Conservation (phyloP, 75 land plant species). For the Chamaecyparis obtusa region DNA sequence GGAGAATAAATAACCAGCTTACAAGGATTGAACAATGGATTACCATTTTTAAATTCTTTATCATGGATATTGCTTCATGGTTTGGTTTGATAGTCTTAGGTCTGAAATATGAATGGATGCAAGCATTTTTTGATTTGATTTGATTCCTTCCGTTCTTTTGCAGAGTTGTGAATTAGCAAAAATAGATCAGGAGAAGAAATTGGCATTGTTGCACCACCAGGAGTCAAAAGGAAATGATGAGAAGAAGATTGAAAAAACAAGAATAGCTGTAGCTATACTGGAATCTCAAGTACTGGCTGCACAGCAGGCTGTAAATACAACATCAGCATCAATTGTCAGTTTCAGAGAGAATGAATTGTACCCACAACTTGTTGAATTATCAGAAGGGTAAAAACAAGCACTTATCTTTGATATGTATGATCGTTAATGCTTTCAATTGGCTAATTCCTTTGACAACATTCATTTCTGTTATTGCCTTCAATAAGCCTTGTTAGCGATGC, state of each 20-base stretch:
- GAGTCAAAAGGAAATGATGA: constrained; percentile 57
- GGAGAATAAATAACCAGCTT: background rate
- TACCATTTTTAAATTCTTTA: background rate
- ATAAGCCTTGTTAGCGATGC: background rate
- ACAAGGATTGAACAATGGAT: background rate
- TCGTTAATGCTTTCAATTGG: background rate
- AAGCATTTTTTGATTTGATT: background rate
- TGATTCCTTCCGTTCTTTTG: background rate
- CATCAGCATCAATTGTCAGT: constrained; percentile 50
- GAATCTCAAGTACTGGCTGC: constrained; percentile 44
- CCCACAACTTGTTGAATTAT: constrained; percentile 67
- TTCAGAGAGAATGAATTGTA: constrained; percentile 78
- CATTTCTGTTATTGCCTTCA: background rate
- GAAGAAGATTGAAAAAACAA: constrained; percentile 52
- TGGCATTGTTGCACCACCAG: constrained; percentile 45
- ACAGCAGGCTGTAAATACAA: constrained; percentile 52
- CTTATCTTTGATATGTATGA: background rate
- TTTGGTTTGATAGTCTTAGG: background rate
- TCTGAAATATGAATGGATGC: background rate
- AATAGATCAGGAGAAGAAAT: constrained; percentile 55
- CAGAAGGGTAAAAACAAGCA: constrained; percentile 57
- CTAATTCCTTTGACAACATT: background rate
- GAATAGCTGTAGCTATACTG: constrained; percentile 42
- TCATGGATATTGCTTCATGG: background rate
- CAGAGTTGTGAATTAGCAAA: constrained; percentile 65